Conservation (phyloP, 2,329 filamentous ascomycete species). For the Pseudogymnoascus sp. region DNA sequence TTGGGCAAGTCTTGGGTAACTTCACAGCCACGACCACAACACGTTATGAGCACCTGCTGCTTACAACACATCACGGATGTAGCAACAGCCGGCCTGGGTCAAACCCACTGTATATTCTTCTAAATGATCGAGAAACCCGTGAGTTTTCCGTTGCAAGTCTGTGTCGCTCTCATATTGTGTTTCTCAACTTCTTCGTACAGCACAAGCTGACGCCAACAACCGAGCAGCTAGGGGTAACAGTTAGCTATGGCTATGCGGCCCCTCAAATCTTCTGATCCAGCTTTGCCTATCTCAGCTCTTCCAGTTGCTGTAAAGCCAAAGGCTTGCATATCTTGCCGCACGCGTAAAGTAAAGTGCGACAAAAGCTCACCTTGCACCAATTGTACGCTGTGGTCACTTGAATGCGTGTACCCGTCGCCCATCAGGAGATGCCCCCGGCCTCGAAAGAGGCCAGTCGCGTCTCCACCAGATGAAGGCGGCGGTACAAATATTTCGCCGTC, state of each 20-base stretch:
- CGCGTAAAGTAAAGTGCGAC: constrained; percentile 3
- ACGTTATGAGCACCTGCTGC: background rate
- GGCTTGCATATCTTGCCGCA: constrained; percentile 8
- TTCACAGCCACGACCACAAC: background rate
- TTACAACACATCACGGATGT: background rate
- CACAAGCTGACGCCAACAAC: background rate
- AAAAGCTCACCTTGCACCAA: background rate
- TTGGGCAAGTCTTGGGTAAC: background rate
- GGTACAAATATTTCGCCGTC: background rate
- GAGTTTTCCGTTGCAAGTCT: background rate
- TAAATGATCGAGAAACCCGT: constrained; percentile 8
- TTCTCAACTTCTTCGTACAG: background rate
- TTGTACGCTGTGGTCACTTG: constrained; percentile 2
- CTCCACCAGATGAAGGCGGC: background rate
- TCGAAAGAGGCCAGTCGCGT: background rate
- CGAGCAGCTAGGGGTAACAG: background rate
- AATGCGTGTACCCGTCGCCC: background rate
- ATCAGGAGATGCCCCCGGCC: constrained; percentile 2
- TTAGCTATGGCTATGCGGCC: background rate
- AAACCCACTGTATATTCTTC: background rate
- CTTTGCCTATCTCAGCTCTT: background rate
- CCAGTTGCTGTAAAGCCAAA: background rate
- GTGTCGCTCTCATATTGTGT: background rate
- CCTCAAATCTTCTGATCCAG: background rate
- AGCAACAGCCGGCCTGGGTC: background rate